These are phyloP conservation scores for Heracleum sosnowskyi DNA, from an alignment of 129 eudicot species.

Conservation along the genomic window DNA sequence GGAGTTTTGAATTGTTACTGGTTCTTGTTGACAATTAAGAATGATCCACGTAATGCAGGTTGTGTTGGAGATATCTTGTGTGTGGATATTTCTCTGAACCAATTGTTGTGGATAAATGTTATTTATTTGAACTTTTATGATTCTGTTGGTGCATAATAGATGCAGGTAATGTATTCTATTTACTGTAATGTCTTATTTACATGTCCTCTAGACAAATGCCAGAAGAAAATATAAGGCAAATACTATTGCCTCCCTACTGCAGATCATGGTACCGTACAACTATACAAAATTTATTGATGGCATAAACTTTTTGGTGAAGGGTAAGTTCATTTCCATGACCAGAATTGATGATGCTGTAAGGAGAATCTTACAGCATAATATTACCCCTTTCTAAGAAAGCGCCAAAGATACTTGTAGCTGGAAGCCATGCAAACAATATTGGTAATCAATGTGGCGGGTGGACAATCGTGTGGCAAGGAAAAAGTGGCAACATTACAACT, in stretches of 20 bases:
- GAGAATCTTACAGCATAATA: conserved; percentile 63
- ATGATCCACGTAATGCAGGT: no score
- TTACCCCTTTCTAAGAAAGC: conserved; percentile 67
- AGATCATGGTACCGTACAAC: conserved; percentile 78
- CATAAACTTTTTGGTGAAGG: conserved; percentile 36
- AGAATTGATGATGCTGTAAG: conserved; percentile 73
- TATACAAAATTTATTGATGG: conserved; percentile 64
- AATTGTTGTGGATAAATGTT: no score
- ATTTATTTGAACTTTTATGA: no score
- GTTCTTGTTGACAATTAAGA: no score
- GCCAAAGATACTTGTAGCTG: conserved; percentile 66
- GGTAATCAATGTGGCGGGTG: conserved; percentile 93
- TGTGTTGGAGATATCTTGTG: no score
- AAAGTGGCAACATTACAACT: conserved; percentile 49
- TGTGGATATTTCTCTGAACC: no score
- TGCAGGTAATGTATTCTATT: no score
- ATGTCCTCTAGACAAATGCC: no score
- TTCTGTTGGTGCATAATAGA: no score
- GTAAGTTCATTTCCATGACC: conserved; percentile 55
- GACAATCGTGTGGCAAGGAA: conserved; percentile 90
- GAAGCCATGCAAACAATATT: conserved; percentile 63
- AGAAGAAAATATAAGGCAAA: no score
- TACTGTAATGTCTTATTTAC: no score
- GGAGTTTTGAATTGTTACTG: no score
- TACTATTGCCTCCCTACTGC: conserved; percentile 11